Evolutionary conservation across 495 filamentous ascomycete genomes (phyloP).

Genomic region (Aspergillus bertholletiae): DNA sequence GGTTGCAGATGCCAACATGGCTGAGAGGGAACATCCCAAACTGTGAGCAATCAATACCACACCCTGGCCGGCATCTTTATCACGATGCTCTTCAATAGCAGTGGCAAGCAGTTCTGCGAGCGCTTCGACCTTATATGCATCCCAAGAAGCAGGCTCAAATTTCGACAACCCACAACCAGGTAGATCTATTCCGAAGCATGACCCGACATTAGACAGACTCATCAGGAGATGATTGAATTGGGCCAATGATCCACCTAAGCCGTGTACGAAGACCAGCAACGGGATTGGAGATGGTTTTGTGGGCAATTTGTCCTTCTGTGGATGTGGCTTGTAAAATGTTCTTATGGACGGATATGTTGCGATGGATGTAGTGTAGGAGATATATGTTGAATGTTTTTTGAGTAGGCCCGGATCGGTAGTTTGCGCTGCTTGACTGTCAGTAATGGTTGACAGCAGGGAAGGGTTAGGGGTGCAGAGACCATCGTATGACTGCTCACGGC

Average conservation of each 20-base stretch:
- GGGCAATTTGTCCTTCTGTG: conserved; percentile 74
- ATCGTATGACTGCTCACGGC: conserved; percentile 27
- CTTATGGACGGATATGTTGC: conserved; percentile 75
- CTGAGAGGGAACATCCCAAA: conserved; percentile 78
- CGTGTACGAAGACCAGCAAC: conserved; percentile 86
- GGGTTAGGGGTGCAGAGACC: conserved; percentile 20
- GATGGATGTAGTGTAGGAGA: conserved; percentile 64
- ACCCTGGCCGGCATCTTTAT: conserved; percentile 61
- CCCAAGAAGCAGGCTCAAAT: conserved; percentile 68
- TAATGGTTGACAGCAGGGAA: background rate
- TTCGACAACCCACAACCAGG: conserved; percentile 82
- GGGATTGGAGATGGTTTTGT: conserved; percentile 69
- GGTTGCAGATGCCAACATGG: conserved; percentile 64
- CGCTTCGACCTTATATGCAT: conserved; percentile 73
- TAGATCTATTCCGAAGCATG: conserved; percentile 87
- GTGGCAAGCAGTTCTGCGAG: conserved; percentile 69
- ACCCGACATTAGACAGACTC: conserved; percentile 76
- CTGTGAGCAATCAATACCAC: conserved; percentile 85
- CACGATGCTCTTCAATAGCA: conserved; percentile 69
- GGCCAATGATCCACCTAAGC: conserved; percentile 81
- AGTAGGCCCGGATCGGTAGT: conserved; percentile 71
- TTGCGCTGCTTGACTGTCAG: conserved; percentile 23
- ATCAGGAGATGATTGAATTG: conserved; percentile 83
- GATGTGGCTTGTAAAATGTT: conserved; percentile 79
- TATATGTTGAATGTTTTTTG: conserved; percentile 68